Conservation (phyloP, 2,329 filamentous ascomycete species). For the Cytospora piceicola region DNA sequence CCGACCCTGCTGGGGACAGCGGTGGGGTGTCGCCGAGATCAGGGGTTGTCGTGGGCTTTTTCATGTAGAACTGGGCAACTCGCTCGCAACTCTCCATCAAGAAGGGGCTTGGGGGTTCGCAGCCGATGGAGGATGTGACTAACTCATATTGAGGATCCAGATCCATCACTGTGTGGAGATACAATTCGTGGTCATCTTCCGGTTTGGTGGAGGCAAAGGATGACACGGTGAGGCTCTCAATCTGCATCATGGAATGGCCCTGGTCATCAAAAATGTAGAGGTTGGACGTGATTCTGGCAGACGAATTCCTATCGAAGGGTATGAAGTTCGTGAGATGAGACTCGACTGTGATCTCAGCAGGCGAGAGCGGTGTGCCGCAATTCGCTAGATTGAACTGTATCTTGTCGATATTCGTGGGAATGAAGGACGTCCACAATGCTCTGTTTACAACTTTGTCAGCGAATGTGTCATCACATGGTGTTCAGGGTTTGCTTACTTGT, state of each 20-base stretch:
- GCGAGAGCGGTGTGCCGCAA: constrained; percentile 27
- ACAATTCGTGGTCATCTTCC: constrained; percentile 42
- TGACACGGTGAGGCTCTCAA: constrained; percentile 41
- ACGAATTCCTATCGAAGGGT: constrained; percentile 32
- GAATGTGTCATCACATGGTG: too few species aligned
- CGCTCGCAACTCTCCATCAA: constrained; percentile 44
- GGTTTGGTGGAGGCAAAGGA: constrained; percentile 39
- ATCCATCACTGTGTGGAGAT: constrained; percentile 42
- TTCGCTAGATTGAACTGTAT: constrained; percentile 44
- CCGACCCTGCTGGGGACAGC: constrained; percentile 2
- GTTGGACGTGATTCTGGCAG: constrained; percentile 43
- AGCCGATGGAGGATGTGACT: constrained; percentile 27
- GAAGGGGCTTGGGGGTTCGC: constrained; percentile 3
- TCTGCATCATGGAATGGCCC: constrained; percentile 40
- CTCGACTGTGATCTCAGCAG: constrained; percentile 37
- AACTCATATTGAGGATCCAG: constrained; percentile 48
- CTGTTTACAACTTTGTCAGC: constrained; percentile 29
- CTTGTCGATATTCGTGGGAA: constrained; percentile 42
- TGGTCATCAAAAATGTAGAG: constrained; percentile 40
- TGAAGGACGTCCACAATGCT: constrained; percentile 48
- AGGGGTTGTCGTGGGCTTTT: not conserved
- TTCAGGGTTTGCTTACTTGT: constrained; percentile 37
- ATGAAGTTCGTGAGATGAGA: constrained; percentile 39
- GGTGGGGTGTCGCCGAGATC: constrained; percentile 13
- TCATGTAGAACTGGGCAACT: constrained; percentile 40